phyloP scores from a whole-genome alignment of 2,329 filamentous ascomycete genomes.

The Metarhizium rileyi region DNA sequence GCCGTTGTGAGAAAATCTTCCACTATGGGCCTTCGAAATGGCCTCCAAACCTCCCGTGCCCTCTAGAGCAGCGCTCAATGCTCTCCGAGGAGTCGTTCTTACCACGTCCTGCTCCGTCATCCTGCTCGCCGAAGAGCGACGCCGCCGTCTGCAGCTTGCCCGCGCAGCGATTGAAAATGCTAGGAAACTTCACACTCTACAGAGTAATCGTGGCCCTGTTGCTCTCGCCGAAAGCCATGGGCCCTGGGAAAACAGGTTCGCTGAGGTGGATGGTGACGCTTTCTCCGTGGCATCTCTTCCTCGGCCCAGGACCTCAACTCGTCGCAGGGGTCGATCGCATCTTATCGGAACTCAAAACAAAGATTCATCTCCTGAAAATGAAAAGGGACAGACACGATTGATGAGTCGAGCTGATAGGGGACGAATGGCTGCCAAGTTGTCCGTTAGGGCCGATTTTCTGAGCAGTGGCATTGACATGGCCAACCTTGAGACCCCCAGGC shows the following conservation, averaged over 20 bases:
- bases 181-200: conserved; percentile 35
- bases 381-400: neutral
- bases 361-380: conserved; percentile 1
- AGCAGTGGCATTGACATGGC: conserved; percentile 3
- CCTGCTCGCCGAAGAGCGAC: conserved; percentile 45
- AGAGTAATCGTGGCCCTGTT: conserved; percentile 20
- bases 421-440: neutral
- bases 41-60: conserved; percentile 38
- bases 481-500: conserved; percentile 1
- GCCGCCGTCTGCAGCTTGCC: conserved; percentile 42
- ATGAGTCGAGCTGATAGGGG: neutral
- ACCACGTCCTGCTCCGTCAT: conserved; percentile 49
- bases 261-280: conserved; percentile 16
- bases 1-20: neutral
- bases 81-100: conserved; percentile 44
- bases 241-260: conserved; percentile 10
- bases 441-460: neutral
- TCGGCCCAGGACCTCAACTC: conserved; percentile 15
- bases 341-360: neutral
- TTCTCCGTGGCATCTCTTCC: conserved; percentile 10
- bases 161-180: conserved; percentile 42
- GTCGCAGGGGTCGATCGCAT: conserved; percentile 16
- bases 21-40: conserved; percentile 28
- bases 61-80: conserved; percentile 45
- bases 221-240: conserved; percentile 17